These are phyloP conservation scores for Daldinia vernicosa DNA, from an alignment of 495 filamentous ascomycete species.

Conservation along the genomic window DNA sequence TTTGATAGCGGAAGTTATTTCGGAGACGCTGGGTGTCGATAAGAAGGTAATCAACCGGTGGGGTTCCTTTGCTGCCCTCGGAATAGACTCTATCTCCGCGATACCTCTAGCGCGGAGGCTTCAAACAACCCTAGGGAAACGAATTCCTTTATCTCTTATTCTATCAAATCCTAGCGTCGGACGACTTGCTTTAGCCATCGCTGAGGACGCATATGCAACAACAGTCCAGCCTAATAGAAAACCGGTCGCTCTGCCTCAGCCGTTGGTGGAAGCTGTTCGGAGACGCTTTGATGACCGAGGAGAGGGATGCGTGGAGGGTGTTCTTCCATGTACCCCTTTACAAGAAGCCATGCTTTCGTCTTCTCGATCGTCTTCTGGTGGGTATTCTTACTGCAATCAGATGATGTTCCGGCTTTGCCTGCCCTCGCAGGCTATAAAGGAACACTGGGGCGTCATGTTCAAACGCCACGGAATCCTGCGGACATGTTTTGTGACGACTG, in stretches of 20 bases:
- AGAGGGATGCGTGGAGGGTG: conserved; percentile 52
- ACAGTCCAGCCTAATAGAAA: neutral
- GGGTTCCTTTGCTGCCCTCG: conserved; percentile 61
- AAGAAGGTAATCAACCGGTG: conserved; percentile 65
- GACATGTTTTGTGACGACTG: conserved; percentile 68
- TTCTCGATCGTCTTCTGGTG: conserved; percentile 42
- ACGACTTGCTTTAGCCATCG: conserved; percentile 57
- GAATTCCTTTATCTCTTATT: conserved; percentile 68
- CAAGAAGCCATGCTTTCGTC: conserved; percentile 82
- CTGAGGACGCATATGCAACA: neutral
- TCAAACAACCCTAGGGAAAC: conserved; percentile 49
- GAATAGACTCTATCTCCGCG: conserved; percentile 83
- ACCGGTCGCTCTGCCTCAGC: conserved; percentile 47
- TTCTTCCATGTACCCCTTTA: conserved; percentile 81
- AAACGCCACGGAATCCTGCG: conserved; percentile 70
- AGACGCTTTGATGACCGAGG: conserved; percentile 47
- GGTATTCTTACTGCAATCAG: conserved; percentile 54
- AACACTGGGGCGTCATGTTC: conserved; percentile 61
- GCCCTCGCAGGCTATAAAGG: conserved; percentile 38
- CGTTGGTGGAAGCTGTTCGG: conserved; percentile 47
- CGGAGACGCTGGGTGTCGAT: conserved; percentile 54
- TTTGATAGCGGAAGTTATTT: conserved; percentile 56
- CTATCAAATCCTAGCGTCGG: conserved; percentile 68
- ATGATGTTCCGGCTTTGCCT: conserved; percentile 52
- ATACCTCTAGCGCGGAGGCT: conserved; percentile 70